Evolutionary conservation across 371 early-diverging fungal genomes (phyloP), one percentile per base, ranked within the genome.

Genomic region (Apophysomyces trapeziformis): DNA sequence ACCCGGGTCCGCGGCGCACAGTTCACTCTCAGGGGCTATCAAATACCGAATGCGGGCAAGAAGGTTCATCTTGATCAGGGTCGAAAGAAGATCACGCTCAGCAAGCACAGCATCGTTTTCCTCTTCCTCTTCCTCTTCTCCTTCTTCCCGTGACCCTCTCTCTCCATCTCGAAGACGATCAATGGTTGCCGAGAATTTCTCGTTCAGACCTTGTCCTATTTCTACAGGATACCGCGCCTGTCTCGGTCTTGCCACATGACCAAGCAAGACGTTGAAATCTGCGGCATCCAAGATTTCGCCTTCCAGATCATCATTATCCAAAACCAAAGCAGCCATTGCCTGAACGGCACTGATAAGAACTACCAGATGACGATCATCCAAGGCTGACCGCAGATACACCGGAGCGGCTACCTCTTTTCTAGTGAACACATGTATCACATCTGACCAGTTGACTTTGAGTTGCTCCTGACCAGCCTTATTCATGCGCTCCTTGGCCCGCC

Each of bases 281-380:
- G 67, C 69, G 5, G 57, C 38, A 8, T 65, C 64, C 9, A 50
- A 65, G 12, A 69, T 65, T n/a, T 73, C 37, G 37, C 74, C 59
- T 69, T 73, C 64, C 57, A 60, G 44, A 16, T 73, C 65, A 1
- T 62, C 67, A 2, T 63, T 37, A n/a, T 76, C 75, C 37, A 75
- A 60, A 1, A 83, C 61, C 41, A 83, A 72, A 2, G 85, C 72
- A 47, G 76, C 76, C 13, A 90, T 54, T 0, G 85, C 85, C 12
- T 76, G 69, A 1, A 90, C 67, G 2, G 88, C 86, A n/a, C 75
- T 81, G 0, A 81, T 77, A 8, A 87, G 54, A 1, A 86, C 91
- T 4, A 86, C 80, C 38, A 86, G 74, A 43, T 89, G 84, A 39
- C 83, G 77, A 61, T 90, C 92, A 62, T 91, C 92, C 65, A 91